phyloP scores from a whole-genome alignment of 208 protist genomes.

The Leishmania gerbilli region DNA sequence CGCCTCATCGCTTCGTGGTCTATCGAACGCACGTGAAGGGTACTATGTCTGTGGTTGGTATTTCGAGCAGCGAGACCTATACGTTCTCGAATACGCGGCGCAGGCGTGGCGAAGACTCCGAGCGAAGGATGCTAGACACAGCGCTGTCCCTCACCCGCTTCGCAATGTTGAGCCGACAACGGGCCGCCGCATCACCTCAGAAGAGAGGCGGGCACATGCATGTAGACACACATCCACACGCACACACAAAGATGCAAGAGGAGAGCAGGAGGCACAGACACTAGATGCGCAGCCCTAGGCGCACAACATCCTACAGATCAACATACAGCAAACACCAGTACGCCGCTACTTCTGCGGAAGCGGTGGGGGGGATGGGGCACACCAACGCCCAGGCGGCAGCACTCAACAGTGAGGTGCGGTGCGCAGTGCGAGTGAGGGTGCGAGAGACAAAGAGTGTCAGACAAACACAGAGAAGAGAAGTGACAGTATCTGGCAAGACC shows the following conservation, averaged over 20 bases:
- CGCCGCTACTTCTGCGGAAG: background rate
- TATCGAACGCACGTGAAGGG: constrained; percentile 46
- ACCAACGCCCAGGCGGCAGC: background rate
- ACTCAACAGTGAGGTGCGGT: background rate
- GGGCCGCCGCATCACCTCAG: background rate
- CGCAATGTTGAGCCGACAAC: background rate
- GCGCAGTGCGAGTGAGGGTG: background rate
- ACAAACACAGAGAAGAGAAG: background rate
- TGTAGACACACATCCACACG: background rate
- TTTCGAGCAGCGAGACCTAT: background rate
- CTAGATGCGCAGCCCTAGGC: background rate
- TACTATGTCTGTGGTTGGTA: constrained; percentile 72
- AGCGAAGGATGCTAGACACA: background rate
- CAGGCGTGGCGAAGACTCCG: background rate
- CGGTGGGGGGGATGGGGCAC: background rate
- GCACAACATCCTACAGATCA: background rate
- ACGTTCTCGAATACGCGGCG: background rate
- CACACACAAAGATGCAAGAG: background rate
- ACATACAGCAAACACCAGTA: background rate
- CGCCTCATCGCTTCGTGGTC: background rate
- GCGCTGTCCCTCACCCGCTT: background rate
- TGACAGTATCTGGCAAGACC: background rate
- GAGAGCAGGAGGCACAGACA: background rate
- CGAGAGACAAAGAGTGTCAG: background rate
- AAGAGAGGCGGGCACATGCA: background rate